Evolutionary conservation across 768 basidiomycete species (phyloP).

Genomic region (Imleria badia): DNA sequence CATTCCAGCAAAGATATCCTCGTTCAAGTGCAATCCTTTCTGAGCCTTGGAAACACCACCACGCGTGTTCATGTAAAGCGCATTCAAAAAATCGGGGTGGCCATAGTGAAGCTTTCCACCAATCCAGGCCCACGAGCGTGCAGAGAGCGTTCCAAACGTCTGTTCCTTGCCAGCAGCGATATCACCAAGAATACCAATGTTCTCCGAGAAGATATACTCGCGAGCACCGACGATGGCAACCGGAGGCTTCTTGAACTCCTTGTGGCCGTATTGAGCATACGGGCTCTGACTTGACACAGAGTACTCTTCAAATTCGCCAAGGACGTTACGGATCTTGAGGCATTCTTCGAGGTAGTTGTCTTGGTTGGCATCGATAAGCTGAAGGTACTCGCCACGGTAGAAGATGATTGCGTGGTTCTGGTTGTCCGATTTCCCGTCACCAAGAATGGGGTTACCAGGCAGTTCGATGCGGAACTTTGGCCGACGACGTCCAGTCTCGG

Average conservation of each 20-base stretch:
- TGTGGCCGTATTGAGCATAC: slow-evolving; percentile 85
- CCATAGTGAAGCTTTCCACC: slow-evolving; percentile 99
- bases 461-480: slow-evolving; percentile 99
- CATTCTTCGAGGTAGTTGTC: slow-evolving; percentile 99
- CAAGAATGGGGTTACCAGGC: slow-evolving; percentile 98
- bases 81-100: slow-evolving; percentile 99
- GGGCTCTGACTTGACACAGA: slow-evolving; percentile 82
- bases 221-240: slow-evolving; percentile 98
- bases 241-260: slow-evolving; percentile 85
- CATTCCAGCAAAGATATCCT: slow-evolving; percentile 99
- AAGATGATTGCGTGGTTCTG: slow-evolving; percentile 99
- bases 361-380: slow-evolving; percentile 99
- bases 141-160: slow-evolving; percentile 98
- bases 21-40: slow-evolving; percentile 98
- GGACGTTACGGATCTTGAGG: slow-evolving; percentile 97
- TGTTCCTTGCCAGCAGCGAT: slow-evolving; percentile 99
- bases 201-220: slow-evolving; percentile 99
- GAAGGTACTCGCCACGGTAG: slow-evolving; percentile 98
- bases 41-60: slow-evolving; percentile 99
- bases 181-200: slow-evolving; percentile 98
- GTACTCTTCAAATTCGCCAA: slow-evolving; percentile 97
- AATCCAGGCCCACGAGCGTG: slow-evolving; percentile 93
- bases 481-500: slow-evolving; percentile 81
- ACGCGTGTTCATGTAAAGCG: slow-evolving; percentile 95
- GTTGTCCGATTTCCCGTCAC: slow-evolving; percentile 99